Percentiles rank a stretch among this genome's conserved stretches.
Conservation (phyloP, 78 protist genomes). For the slime mould (Dictyostelium discoideum) region DNA sequence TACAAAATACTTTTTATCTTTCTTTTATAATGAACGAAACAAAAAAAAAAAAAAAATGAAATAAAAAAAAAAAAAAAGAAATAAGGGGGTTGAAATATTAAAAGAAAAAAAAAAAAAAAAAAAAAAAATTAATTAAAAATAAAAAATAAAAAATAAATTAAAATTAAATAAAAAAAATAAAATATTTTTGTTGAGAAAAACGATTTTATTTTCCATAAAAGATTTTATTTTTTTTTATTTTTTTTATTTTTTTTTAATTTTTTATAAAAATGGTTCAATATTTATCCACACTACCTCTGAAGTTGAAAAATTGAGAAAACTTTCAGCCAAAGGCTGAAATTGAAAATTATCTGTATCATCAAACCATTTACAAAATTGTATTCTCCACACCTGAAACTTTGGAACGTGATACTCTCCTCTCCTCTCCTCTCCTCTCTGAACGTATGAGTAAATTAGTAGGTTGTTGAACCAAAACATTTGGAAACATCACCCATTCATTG, state of each 20-base stretch:
- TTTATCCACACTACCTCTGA: too few species aligned
- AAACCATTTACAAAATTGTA: conserved; percentile 35
- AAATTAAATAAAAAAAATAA: too few species aligned
- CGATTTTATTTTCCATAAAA: too few species aligned
- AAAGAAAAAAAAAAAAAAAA: neutral
- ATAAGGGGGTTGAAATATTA: neutral
- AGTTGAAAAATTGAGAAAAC: too few species aligned
- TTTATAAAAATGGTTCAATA: too few species aligned
- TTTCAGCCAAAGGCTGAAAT: too few species aligned
- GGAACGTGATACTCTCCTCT: conserved; percentile 17
- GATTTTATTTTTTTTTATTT: too few species aligned
- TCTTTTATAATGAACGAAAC: neutral
- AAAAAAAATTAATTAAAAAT: neutral
- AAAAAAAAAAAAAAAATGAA: too few species aligned
- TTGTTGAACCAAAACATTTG: conserved; percentile 69
- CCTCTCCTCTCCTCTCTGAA: conserved; percentile 46
- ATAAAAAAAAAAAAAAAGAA: neutral
- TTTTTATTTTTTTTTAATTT: too few species aligned
- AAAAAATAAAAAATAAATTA: neutral
- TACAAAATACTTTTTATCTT: neutral
- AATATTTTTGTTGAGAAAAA: too few species aligned
- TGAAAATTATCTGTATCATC: conserved; percentile 70
- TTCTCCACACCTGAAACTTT: conserved; percentile 49
- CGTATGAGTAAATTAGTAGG: conserved; percentile 31
- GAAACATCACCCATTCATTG: conserved; percentile 53